Percentiles rank a stretch among this genome's conserved stretches.
phyloP scores from a whole-genome alignment of 257 asterid species.

The Cinchona pubescens region DNA sequence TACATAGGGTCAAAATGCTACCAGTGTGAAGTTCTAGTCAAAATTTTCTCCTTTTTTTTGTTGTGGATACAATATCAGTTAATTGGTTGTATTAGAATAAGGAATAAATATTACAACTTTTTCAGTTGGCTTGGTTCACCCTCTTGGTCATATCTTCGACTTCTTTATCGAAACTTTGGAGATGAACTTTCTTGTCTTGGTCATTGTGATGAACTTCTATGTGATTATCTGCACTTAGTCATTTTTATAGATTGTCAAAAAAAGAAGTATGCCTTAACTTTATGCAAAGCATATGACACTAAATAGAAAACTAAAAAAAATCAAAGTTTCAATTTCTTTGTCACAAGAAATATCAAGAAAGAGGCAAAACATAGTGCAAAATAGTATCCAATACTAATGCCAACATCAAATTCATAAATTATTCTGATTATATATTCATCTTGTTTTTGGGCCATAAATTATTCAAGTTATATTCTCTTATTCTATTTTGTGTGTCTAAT shows the following conservation, averaged over 20 bases:
- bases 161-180: constrained; percentile 71
- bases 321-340: background rate
- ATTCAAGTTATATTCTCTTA: too few species aligned
- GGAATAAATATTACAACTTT: too few species aligned
- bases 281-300: background rate
- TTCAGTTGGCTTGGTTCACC: constrained; percentile 76
- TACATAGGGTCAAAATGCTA: too few species aligned
- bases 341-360: background rate
- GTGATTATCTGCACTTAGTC: constrained; percentile 55
- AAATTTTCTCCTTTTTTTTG: too few species aligned
- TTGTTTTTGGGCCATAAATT: too few species aligned
- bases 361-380: background rate
- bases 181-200: constrained; percentile 52
- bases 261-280: background rate
- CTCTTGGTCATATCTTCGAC: constrained; percentile 72
- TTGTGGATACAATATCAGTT: too few species aligned
- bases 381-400: background rate
- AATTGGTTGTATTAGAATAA: too few species aligned
- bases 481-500: too few species aligned
- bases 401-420: too few species aligned
- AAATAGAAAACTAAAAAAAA: background rate
- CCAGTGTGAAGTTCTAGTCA: too few species aligned
- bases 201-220: constrained; percentile 72
- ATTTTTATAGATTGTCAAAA: background rate
- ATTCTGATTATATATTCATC: too few species aligned